phyloP scores from a whole-genome alignment of 78 protist genomes.

The Corallochytrium limacisporum region DNA sequence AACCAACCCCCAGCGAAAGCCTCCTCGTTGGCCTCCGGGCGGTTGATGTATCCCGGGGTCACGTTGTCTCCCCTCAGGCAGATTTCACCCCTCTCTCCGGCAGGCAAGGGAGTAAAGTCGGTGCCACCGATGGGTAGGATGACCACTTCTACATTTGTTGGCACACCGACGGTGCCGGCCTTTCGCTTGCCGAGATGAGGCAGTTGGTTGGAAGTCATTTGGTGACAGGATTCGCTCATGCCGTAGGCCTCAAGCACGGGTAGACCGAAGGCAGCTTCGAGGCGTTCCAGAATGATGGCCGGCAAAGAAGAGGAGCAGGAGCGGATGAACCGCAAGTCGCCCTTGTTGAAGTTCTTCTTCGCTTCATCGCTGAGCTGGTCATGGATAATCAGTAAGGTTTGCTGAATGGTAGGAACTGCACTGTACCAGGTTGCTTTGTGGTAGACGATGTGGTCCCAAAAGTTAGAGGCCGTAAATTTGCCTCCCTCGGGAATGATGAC shows the following conservation, averaged over 20 bases:
- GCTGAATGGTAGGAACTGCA: slow-evolving; percentile 72
- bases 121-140: slow-evolving; percentile 3
- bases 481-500: slow-evolving; percentile 6
- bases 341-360: not conserved
- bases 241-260: slow-evolving; percentile 73
- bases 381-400: slow-evolving; percentile 35
- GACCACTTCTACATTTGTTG: slow-evolving; percentile 29
- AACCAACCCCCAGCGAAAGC: slow-evolving; percentile 52
- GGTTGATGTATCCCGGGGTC: slow-evolving; percentile 49
- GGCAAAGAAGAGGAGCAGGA: slow-evolving; percentile 46
- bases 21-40: slow-evolving; percentile 48
- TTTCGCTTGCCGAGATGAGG: slow-evolving; percentile 22
- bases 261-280: slow-evolving; percentile 46
- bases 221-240: slow-evolving; percentile 69
- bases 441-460: slow-evolving; percentile 40
- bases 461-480: slow-evolving; percentile 37
- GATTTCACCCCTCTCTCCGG: slow-evolving; percentile 54
- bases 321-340: slow-evolving; percentile 46
- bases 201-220: slow-evolving; percentile 61
- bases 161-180: slow-evolving; percentile 52
- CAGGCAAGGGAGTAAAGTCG: not conserved
- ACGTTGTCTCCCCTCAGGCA: slow-evolving; percentile 52
- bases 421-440: slow-evolving; percentile 47
- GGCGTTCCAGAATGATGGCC: slow-evolving; percentile 36
- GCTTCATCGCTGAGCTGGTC: no score